Evolutionary conservation across 768 basidiomycete genomes (phyloP).

Genomic region (Peribolospora baueri): DNA sequence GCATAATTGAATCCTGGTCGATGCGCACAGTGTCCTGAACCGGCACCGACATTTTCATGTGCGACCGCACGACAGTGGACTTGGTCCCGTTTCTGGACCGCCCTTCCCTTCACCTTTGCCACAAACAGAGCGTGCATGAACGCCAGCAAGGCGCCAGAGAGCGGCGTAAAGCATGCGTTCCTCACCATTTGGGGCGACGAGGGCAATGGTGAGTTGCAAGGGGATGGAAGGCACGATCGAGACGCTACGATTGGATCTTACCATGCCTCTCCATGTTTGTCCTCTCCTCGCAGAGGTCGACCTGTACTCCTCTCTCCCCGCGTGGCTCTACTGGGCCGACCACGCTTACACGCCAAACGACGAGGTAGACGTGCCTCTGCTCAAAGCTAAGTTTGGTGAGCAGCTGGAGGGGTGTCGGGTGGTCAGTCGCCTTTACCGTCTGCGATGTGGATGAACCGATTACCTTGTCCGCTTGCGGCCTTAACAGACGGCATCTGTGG

Average conservation of each 20-base stretch:
- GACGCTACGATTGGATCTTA: no score
- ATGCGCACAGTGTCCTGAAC: not conserved
- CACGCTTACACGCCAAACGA: slow-evolving; percentile 6
- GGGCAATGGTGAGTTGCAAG: slow-evolving; percentile 4
- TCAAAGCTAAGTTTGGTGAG: slow-evolving; percentile 9
- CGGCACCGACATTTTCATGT: not conserved
- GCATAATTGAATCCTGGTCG: not conserved
- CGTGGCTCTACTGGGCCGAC: not conserved
- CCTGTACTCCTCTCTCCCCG: no score
- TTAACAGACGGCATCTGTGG: slow-evolving; percentile 9
- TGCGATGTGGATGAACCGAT: no score
- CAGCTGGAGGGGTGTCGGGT: no score
- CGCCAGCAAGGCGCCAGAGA: slow-evolving; percentile 5
- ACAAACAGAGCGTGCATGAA: slow-evolving; percentile 11
- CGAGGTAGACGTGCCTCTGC: slow-evolving; percentile 9
- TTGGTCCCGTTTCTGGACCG: slow-evolving; percentile 9
- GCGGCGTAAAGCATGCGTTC: slow-evolving; percentile 3
- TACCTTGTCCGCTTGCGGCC: no score
- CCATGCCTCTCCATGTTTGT: no score
- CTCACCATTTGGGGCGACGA: slow-evolving; percentile 12
- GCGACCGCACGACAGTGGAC: not conserved
- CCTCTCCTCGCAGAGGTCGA: no score
- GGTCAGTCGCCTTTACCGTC: not conserved
- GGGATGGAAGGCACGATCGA: no score
- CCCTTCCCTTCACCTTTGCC: slow-evolving; percentile 12